Evolutionary conservation across 1,139 yeast species (phyloP).

Genomic region (Scheffersomyces parashehatae): DNA sequence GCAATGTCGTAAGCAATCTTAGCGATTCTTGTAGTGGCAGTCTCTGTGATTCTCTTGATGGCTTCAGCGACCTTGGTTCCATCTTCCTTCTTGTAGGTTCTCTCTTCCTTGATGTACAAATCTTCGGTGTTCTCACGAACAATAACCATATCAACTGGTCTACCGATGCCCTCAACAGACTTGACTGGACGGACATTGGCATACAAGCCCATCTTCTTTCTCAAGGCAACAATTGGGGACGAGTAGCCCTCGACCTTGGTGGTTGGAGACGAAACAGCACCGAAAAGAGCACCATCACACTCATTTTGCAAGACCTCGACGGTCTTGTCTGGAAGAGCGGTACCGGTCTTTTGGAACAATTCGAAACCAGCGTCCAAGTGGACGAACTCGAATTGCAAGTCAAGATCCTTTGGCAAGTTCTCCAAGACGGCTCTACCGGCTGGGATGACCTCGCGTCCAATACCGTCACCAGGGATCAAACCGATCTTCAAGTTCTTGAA

Average conservation of each 20-base stretch:
- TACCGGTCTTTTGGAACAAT: conserved; percentile 87
- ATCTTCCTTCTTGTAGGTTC: conserved; percentile 59
- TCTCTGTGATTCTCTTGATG: conserved; percentile 89
- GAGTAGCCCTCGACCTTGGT: conserved; percentile 94
- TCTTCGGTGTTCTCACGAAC: conserved; percentile 99
- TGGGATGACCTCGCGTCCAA: conserved; percentile 96
- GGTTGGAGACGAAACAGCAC: conserved; percentile 95
- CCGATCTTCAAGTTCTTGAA: conserved; percentile 47
- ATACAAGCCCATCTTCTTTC: conserved; percentile 90
- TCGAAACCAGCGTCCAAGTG: conserved; percentile 93
- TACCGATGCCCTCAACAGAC: conserved; percentile 77
- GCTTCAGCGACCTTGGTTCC: conserved; percentile 93
- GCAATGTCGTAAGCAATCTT: conserved; percentile 92
- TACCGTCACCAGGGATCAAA: conserved; percentile 97
- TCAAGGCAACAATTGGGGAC: conserved; percentile 95
- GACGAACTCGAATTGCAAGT: conserved; percentile 79
- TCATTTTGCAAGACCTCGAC: conserved; percentile 74
- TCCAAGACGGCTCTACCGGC: conserved; percentile 87
- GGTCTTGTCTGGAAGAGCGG: conserved; percentile 92
- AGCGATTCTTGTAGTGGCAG: conserved; percentile 83
- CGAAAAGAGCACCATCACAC: conserved; percentile 97
- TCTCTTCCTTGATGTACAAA: conserved; percentile 91
- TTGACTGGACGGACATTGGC: conserved; percentile 98
- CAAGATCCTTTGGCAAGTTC: conserved; percentile 72
- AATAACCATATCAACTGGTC: conserved; percentile 95